Percentiles rank a stretch among this genome's conserved stretches.
Evolutionary conservation across 805 yeast genomes (phyloP).

Genomic region (Barnettozyma sp.): DNA sequence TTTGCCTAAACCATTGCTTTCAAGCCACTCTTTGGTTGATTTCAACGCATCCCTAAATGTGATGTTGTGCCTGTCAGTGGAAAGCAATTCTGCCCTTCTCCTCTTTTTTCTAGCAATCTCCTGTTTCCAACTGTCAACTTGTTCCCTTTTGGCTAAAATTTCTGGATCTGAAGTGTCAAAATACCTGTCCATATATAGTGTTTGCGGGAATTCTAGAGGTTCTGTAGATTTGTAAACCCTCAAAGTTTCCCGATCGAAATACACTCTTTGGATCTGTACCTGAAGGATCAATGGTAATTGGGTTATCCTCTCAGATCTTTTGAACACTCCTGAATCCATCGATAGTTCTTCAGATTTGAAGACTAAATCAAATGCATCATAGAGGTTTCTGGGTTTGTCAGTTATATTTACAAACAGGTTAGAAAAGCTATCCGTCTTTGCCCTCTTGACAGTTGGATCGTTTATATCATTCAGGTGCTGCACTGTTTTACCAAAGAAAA

Average conservation of each 20-base stretch:
- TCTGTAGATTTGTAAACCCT: constrained; percentile 78
- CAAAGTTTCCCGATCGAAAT: constrained; percentile 67
- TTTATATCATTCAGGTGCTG: constrained; percentile 59
- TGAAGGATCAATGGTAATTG: constrained; percentile 78
- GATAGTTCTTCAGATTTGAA: constrained; percentile 65
- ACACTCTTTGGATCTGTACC: constrained; percentile 90
- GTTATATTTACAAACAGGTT: constrained; percentile 81
- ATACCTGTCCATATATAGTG: constrained; percentile 81
- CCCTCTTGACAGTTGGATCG: constrained; percentile 32
- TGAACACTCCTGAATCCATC: constrained; percentile 63
- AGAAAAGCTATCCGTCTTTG: constrained; percentile 66
- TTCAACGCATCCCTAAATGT: constrained; percentile 45
- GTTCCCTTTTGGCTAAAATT: constrained; percentile 44
- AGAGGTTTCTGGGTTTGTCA: constrained; percentile 81
- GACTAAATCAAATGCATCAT: constrained; percentile 83
- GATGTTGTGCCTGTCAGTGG: constrained; percentile 43
- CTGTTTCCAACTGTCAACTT: constrained; percentile 55
- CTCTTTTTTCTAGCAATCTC: constrained; percentile 38
- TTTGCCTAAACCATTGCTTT: constrained; percentile 33
- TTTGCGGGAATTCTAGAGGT: constrained; percentile 74
- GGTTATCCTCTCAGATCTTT: constrained; percentile 63
- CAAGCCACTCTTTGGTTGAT: constrained; percentile 51
- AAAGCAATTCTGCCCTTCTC: constrained; percentile 36
- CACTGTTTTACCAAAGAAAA: constrained; percentile 81
- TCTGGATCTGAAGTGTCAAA: constrained; percentile 57